Evolutionary conservation across 176 grass and related monocot genomes (phyloP).

Genomic region (Avena insularis): DNA sequence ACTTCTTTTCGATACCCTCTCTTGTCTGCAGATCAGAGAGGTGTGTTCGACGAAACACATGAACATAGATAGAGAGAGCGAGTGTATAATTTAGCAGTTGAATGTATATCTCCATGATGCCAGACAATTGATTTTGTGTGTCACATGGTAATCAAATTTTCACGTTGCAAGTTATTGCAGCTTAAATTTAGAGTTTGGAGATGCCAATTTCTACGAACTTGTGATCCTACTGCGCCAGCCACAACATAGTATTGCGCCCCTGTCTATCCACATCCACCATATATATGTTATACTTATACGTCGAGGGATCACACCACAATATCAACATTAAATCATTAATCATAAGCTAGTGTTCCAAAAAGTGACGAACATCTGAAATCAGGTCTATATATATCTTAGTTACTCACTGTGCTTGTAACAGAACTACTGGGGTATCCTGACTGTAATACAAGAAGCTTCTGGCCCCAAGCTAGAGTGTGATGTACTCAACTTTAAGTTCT

Average conservation of each 20-base stretch:
- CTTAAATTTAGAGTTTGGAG: not conserved
- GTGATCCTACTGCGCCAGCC: not conserved
- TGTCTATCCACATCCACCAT: not conserved
- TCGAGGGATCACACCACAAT: not conserved
- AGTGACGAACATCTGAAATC: not conserved
- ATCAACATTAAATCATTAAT: not conserved
- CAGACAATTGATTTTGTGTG: conserved; percentile 22
- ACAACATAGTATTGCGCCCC: not conserved
- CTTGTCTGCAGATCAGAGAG: conserved; percentile 7
- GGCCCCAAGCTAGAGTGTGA: not conserved
- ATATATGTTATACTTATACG: not conserved
- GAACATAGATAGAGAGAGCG: conserved; percentile 21
- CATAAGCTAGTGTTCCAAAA: not conserved
- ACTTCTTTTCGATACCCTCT: not conserved
- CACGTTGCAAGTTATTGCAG: not conserved
- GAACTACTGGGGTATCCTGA: not conserved
- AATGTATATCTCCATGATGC: conserved; percentile 9
- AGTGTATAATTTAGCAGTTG: conserved; percentile 23
- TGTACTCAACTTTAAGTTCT: not conserved
- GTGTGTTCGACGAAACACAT: not conserved
- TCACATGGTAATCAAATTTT: not conserved
- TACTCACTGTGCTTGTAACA: not conserved
- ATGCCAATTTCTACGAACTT: not conserved
- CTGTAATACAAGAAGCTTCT: not conserved
- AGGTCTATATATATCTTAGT: not conserved